Evolutionary conservation across 371 early-diverging fungal genomes (phyloP), one percentile per base, ranked within the genome.

Genomic region (Cokeromyces recurvatus): DNA sequence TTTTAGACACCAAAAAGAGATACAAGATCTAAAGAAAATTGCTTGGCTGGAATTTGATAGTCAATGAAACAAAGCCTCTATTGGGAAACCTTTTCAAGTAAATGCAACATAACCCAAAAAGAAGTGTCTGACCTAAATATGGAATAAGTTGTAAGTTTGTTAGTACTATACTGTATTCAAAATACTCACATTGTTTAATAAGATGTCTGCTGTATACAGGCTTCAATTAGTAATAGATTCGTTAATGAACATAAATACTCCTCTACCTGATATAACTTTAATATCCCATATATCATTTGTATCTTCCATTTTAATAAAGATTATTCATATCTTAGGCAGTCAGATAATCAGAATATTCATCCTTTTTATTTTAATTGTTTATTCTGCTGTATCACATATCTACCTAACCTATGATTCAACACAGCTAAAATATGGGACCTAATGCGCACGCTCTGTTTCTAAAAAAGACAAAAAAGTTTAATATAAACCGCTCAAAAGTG

Each of bases 261-360:
- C n/a, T 35, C 35, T n/a, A n/a, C 35, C n/a, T 35, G 35, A 35
- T 35, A 35, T 35, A 35, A 35, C 35, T 35, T 35, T n/a, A 35
- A 16, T 35, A n/a, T 35, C n/a, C n/a, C n/a, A n/a, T 16, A 35
- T 16, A 35, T 16, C 35, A 35, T 35, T n/a, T 35, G 6, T 35
- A 35, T 35, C 35, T 35, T 35, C 35, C 35, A 35, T n/a, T 35
- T 35, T n/a, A n/a, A n/a, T n/a, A n/a, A n/a, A n/a, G n/a, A n/a
- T n/a, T n/a, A n/a, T n/a, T n/a, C n/a, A n/a, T n/a, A n/a, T n/a
- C n/a, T n/a, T 35, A 35, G 16, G n/a, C 35, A 35, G 35, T 35
- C 29, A 35, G 35, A 10, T 35, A 35, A 10, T 35, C 35, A 16
- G 35, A 35, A 35, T 35, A 35, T 35, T n/a, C 35, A n/a, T 35